These are phyloP conservation scores for Coleophoma crateriformis DNA, from an alignment of 2,329 filamentous ascomycete genomes.

Conservation along the genomic window DNA sequence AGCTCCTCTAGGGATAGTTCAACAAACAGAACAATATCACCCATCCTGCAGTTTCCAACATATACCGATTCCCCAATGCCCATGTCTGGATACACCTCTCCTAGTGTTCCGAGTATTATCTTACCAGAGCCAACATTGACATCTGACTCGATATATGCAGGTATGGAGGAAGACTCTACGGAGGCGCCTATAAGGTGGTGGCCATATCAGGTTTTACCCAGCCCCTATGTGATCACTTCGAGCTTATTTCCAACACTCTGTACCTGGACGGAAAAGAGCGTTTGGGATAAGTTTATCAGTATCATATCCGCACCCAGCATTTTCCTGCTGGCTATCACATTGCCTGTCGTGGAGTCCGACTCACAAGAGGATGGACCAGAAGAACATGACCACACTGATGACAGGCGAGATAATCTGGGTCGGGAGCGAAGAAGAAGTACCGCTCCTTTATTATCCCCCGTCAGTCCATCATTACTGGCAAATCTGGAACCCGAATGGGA, in stretches of 20 bases:
- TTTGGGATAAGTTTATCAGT: conserved; percentile 80
- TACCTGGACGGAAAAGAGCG: conserved; percentile 73
- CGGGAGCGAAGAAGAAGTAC: conserved; percentile 9
- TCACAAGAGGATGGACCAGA: conserved; percentile 39
- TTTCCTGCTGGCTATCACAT: conserved; percentile 80
- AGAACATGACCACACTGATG: conserved; percentile 20
- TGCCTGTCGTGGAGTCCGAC: conserved; percentile 81
- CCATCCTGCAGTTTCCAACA: conserved; percentile 22
- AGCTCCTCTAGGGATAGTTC: conserved; percentile 22
- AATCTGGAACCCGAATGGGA: conserved; percentile 51
- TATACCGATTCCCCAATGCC: conserved; percentile 26
- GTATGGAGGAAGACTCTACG: conserved; percentile 11
- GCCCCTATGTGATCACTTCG: conserved; percentile 63
- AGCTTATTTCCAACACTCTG: conserved; percentile 85
- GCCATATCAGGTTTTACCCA: conserved; percentile 69
- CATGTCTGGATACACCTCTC: conserved; percentile 18
- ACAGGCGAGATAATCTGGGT: background rate
- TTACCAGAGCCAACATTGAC: conserved; percentile 19
- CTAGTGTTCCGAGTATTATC: conserved; percentile 21
- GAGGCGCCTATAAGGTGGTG: conserved; percentile 61
- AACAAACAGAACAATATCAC: conserved; percentile 18
- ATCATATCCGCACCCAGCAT: conserved; percentile 84
- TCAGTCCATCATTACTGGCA: conserved; percentile 18
- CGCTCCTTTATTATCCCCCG: conserved; percentile 14
- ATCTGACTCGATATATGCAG: conserved; percentile 16